Evolutionary conservation across 768 basidiomycete species (phyloP).

Genomic region (Neoboletus subvelutipes): DNA sequence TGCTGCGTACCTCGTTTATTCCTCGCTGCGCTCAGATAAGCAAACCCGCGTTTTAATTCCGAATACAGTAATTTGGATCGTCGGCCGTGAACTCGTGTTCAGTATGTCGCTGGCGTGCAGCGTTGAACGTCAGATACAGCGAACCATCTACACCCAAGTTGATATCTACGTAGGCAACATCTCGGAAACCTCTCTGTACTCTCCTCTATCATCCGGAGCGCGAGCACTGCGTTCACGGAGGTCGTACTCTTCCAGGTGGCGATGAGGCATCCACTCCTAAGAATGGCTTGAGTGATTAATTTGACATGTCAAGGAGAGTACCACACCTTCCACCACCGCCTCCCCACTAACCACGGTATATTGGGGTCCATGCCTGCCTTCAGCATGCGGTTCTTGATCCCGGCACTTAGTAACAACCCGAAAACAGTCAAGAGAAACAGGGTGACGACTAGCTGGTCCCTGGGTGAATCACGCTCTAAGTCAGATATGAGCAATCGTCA

Average conservation of each 20-base stretch:
- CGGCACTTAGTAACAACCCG: slow-evolving; percentile 80
- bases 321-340: slow-evolving; percentile 84
- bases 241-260: slow-evolving; percentile 53
- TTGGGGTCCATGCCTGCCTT: slow-evolving; percentile 71
- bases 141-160: slow-evolving; percentile 1
- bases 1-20: slow-evolving; percentile 21
- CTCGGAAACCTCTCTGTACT: slow-evolving; percentile 46
- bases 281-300: slow-evolving; percentile 19
- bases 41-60: slow-evolving; percentile 1
- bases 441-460: slow-evolving; percentile 92
- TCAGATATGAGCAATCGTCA: slow-evolving; percentile 26
- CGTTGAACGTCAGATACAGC: not conserved
- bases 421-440: slow-evolving; percentile 87
- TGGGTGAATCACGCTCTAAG: slow-evolving; percentile 90
- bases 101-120: not conserved
- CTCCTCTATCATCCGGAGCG: slow-evolving; percentile 37
- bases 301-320: slow-evolving; percentile 18
- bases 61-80: not conserved
- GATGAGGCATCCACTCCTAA: slow-evolving; percentile 45
- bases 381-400: slow-evolving; percentile 78
- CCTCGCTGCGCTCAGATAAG: slow-evolving; percentile 15
- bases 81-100: not conserved
- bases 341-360: slow-evolving; percentile 59
- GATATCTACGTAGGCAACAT: slow-evolving; percentile 23
- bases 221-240: slow-evolving; percentile 37